A percentile compares a stretch with the other conserved stretches of the same genome.
These are phyloP conservation scores for Stygiomarasmius scandens DNA, from an alignment of 1,284 basidiomycete genomes.

Conservation along the genomic window DNA sequence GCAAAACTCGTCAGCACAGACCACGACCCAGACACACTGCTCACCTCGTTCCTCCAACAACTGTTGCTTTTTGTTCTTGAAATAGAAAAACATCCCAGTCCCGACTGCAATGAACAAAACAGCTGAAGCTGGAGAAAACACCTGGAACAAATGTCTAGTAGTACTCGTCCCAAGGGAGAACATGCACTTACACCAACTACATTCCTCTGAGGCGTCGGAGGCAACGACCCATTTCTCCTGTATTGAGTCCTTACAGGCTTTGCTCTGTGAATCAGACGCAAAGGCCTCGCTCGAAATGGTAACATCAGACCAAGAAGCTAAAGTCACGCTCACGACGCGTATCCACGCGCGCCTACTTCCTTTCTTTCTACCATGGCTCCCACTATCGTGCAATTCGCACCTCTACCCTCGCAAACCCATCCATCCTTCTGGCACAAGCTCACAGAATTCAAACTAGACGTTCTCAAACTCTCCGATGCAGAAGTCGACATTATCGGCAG, in stretches of 20 bases:
- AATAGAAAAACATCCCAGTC: slow-evolving; percentile 85
- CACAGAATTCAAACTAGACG: slow-evolving; percentile 88
- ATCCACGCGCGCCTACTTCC: background rate
- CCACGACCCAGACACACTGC: slow-evolving; percentile 21
- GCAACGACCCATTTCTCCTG: background rate
- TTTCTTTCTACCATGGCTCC: slow-evolving; percentile 30
- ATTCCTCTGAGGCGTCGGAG: slow-evolving; percentile 15
- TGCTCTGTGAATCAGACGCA: background rate
- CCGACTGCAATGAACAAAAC: slow-evolving; percentile 85
- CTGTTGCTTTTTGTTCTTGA: slow-evolving; percentile 84
- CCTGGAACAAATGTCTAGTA: slow-evolving; percentile 44
- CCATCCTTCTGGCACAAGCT: slow-evolving; percentile 95
- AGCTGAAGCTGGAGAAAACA: slow-evolving; percentile 87
- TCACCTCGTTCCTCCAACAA: slow-evolving; percentile 74
- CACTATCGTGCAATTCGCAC: slow-evolving; percentile 80
- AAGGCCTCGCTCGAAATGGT: background rate
- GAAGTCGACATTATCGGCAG: slow-evolving; percentile 65
- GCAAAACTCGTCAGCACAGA: background rate
- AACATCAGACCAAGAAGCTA: background rate
- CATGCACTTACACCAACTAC: slow-evolving; percentile 42
- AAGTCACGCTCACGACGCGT: background rate
- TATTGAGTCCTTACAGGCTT: background rate
- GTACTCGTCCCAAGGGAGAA: slow-evolving; percentile 1
- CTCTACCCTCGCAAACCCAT: slow-evolving; percentile 84
- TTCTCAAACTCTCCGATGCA: slow-evolving; percentile 82